Percentiles rank a stretch among this genome's conserved stretches.
Conservation (phyloP, 2,329 filamentous ascomycete genomes). For the Colletotrichum magnum region DNA sequence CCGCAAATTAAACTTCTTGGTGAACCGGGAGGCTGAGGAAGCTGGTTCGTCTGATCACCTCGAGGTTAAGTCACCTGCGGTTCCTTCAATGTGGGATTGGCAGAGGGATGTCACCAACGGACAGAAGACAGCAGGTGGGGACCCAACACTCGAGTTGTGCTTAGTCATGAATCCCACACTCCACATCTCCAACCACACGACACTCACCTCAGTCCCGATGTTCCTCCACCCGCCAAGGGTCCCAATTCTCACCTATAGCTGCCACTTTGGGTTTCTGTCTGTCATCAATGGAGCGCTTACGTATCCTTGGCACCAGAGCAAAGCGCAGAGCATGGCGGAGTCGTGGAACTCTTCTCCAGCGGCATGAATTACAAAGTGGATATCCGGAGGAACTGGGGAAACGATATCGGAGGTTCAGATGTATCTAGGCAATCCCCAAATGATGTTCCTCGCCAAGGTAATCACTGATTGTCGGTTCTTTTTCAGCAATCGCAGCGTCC, state of each 20-base stretch:
- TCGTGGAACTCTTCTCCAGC: slow-evolving; percentile 31
- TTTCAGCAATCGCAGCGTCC: slow-evolving; percentile 20
- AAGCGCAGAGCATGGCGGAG: slow-evolving; percentile 10
- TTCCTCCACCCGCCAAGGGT: too few species aligned
- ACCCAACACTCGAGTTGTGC: too few species aligned
- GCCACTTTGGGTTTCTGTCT: slow-evolving; percentile 28
- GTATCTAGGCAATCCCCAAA: not conserved
- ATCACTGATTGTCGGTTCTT: slow-evolving; percentile 5
- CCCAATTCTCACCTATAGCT: slow-evolving; percentile 25
- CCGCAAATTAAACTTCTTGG: slow-evolving; percentile 1
- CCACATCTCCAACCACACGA: too few species aligned
- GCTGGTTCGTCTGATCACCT: slow-evolving; percentile 30
- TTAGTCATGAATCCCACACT: too few species aligned
- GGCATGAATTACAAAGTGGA: slow-evolving; percentile 13
- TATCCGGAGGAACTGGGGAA: slow-evolving; percentile 13
- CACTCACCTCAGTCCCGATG: too few species aligned
- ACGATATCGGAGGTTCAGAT: slow-evolving; percentile 35
- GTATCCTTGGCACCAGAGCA: slow-evolving; percentile 15
- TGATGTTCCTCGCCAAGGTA: slow-evolving; percentile 11
- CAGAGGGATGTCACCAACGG: not conserved
- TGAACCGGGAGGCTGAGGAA: not conserved
- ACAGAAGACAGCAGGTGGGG: too few species aligned
- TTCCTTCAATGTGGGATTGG: not conserved
- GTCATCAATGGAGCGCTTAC: slow-evolving; percentile 25
- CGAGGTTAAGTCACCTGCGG: not conserved